Percentiles rank a stretch among this genome's conserved stretches.
Conservation (phyloP, 176 grass and related monocot species). For the Eragrostis curvula region DNA sequence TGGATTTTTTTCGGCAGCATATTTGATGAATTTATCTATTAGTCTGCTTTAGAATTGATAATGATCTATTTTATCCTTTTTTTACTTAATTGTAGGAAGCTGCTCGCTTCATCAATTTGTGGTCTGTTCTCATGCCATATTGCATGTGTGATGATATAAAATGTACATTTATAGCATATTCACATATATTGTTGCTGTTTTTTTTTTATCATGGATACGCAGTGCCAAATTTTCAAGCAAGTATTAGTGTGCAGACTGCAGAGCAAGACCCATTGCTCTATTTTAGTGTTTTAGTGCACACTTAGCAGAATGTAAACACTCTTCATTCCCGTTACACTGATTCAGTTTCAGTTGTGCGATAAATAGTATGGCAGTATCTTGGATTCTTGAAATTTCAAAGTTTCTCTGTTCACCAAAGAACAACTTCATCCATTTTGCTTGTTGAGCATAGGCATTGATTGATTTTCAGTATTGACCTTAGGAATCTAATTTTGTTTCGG, state of each 20-base stretch:
- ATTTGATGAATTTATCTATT: background rate
- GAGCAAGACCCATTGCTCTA: background rate
- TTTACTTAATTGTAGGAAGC: background rate
- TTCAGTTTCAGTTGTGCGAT: conserved; percentile 15
- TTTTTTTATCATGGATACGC: background rate
- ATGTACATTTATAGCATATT: background rate
- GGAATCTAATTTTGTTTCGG: background rate
- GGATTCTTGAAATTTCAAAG: background rate
- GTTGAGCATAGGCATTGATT: background rate
- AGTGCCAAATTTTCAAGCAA: background rate
- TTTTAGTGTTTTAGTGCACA: background rate
- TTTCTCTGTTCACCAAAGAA: background rate
- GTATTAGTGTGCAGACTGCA: background rate
- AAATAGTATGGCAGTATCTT: conserved; percentile 1
- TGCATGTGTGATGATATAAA: background rate
- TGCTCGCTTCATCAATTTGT: background rate
- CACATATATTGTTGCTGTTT: background rate
- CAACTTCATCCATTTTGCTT: background rate
- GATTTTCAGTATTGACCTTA: background rate
- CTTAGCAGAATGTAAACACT: background rate
- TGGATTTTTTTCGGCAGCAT: background rate
- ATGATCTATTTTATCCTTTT: background rate
- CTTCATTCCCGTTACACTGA: background rate
- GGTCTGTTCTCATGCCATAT: background rate
- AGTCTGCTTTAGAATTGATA: background rate